Percentiles rank a stretch among this genome's conserved stretches.
Conservation (phyloP, 768 basidiomycete genomes). For the Tubosaeta sp. region DNA sequence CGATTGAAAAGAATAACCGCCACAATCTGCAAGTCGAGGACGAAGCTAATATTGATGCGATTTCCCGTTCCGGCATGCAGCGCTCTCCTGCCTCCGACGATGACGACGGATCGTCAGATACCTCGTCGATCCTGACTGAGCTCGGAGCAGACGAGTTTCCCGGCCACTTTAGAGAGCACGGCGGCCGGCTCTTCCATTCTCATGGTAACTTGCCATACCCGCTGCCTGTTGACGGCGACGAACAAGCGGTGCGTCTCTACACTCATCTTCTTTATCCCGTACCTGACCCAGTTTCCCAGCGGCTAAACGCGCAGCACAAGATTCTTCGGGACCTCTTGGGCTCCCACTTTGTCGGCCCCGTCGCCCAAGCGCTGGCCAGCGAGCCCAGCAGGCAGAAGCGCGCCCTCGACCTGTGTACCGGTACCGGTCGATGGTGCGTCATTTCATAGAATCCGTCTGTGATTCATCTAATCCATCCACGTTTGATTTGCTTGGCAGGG, state of each 20-base stretch:
- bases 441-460: constrained; percentile 14
- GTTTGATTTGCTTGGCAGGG: constrained; percentile 41
- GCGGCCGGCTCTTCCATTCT: constrained; percentile 66
- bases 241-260: constrained; percentile 53
- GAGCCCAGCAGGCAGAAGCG: constrained; percentile 40
- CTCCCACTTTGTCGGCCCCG: constrained; percentile 58
- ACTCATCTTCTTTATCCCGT: neutral
- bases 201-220: constrained; percentile 61
- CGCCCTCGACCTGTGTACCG: constrained; percentile 74
- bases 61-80: constrained; percentile 9
- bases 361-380: constrained; percentile 45
- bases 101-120: constrained; percentile 38
- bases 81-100: constrained; percentile 17
- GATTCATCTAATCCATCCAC: constrained; percentile 14
- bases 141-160: constrained; percentile 54
- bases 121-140: constrained; percentile 43
- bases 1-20: constrained; percentile 25
- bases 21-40: constrained; percentile 21
- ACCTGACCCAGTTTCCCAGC: constrained; percentile 33
- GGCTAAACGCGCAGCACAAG: constrained; percentile 48
- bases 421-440: constrained; percentile 67
- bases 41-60: constrained; percentile 6
- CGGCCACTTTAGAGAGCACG: constrained; percentile 51
- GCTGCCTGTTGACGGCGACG: constrained; percentile 66
- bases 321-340: constrained; percentile 49